Conservation (phyloP, 2,329 filamentous ascomycete genomes). For the Paecilomyces variotii region DNA sequence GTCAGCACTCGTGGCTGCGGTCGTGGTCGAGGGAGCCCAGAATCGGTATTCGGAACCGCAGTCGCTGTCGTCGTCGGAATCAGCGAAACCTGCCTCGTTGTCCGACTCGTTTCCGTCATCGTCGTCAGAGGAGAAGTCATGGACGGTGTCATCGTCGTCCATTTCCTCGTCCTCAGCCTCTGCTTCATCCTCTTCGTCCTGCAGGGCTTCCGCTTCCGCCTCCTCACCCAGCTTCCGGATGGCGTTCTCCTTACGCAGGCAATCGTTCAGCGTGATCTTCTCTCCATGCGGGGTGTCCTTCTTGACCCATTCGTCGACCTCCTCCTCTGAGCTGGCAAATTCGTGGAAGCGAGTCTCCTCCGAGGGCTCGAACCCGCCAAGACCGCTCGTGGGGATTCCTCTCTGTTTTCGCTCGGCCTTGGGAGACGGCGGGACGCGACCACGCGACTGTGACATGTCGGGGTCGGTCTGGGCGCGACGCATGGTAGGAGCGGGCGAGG, state of each 20-base stretch:
- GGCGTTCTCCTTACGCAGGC: slow-evolving; percentile 77
- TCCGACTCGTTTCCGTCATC: slow-evolving; percentile 76
- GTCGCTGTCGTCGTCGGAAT: slow-evolving; percentile 61
- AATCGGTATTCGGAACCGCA: slow-evolving; percentile 57
- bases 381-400: slow-evolving; percentile 26
- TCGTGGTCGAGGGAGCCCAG: slow-evolving; percentile 45
- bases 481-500: slow-evolving; percentile 32
- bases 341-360: slow-evolving; percentile 64
- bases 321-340: slow-evolving; percentile 73
- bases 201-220: slow-evolving; percentile 79
- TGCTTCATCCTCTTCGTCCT: slow-evolving; percentile 58
- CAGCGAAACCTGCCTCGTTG: slow-evolving; percentile 64
- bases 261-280: slow-evolving; percentile 82
- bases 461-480: slow-evolving; percentile 20
- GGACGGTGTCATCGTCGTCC: slow-evolving; percentile 53
- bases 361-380: slow-evolving; percentile 34
- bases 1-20: slow-evolving; percentile 48
- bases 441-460: slow-evolving; percentile 1
- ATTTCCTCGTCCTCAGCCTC: slow-evolving; percentile 40
- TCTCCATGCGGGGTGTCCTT: slow-evolving; percentile 55
- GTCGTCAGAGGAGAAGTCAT: slow-evolving; percentile 45
- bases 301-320: slow-evolving; percentile 88
- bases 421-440: slow-evolving; percentile 3
- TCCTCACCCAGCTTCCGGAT: slow-evolving; percentile 82
- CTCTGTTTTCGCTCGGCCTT: slow-evolving; percentile 10